phyloP scores from a whole-genome alignment of 257 asterid species.

The Solanum bulbocastanum region DNA sequence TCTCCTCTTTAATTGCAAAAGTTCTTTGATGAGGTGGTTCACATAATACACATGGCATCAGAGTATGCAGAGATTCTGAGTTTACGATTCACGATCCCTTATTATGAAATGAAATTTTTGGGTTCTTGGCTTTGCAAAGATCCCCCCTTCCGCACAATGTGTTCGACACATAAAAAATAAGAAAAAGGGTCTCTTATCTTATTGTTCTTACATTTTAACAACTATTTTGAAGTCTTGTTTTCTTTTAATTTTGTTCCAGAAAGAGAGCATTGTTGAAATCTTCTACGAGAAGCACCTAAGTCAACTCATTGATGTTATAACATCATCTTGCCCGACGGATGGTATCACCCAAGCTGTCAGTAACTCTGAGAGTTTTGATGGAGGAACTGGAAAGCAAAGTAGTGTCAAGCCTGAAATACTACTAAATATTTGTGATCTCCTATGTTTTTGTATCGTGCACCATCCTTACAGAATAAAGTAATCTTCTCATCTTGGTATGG shows the following conservation, averaged over 20 bases:
- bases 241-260: conserved; percentile 51
- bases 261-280: conserved; percentile 62
- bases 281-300: conserved; percentile 87
- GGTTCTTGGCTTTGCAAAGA: background rate
- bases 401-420: conserved; percentile 75
- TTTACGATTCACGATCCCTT: background rate
- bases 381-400: conserved; percentile 34
- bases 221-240: background rate
- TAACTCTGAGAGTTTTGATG: conserved; percentile 32
- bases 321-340: conserved; percentile 57
- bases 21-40: background rate
- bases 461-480: conserved; percentile 94
- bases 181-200: background rate
- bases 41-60: background rate
- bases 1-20: background rate
- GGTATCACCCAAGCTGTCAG: conserved; percentile 20
- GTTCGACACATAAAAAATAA: background rate
- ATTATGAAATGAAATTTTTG: background rate
- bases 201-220: background rate
- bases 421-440: conserved; percentile 80
- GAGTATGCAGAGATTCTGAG: background rate
- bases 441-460: conserved; percentile 87
- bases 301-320: conserved; percentile 69
- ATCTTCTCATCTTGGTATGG: conserved; percentile 11
- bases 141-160: background rate